Evolutionary conservation across 352 stramenopile species (phyloP).

Genomic region (Lagenidium sp.): DNA sequence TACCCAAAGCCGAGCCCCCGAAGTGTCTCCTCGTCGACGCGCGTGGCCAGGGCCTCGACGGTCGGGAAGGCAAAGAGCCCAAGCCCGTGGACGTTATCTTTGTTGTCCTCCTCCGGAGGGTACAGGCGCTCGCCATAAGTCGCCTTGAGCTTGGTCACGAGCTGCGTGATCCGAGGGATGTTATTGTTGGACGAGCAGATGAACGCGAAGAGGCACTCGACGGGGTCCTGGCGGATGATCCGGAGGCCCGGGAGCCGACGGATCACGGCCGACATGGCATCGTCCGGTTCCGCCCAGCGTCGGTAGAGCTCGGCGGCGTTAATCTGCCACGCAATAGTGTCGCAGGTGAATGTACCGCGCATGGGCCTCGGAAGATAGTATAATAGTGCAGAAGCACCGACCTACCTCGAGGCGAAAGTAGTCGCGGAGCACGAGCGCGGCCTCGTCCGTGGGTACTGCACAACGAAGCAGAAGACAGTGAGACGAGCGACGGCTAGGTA

Average conservation of each 20-base stretch:
- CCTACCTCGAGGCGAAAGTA: constrained; percentile 18
- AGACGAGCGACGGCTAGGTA: too few species aligned
- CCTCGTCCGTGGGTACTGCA: constrained; percentile 4
- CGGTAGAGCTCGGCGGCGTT: constrained; percentile 12
- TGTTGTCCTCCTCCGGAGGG: too few species aligned
- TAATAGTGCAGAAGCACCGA: too few species aligned
- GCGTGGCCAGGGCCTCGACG: constrained; percentile 31
- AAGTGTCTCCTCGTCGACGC: constrained; percentile 63
- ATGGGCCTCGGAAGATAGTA: not conserved
- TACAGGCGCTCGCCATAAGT: constrained; percentile 59
- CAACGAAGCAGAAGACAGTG: too few species aligned
- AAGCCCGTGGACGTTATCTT: constrained; percentile 10
- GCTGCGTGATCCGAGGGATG: constrained; percentile 89
- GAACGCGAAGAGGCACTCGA: constrained; percentile 93
- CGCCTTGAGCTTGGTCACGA: constrained; percentile 77
- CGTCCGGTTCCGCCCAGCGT: constrained; percentile 51
- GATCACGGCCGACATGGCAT: constrained; percentile 47
- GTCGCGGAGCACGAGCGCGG: constrained; percentile 2
- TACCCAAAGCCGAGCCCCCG: constrained; percentile 75
- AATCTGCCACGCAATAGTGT: constrained; percentile 13
- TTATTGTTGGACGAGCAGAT: constrained; percentile 97
- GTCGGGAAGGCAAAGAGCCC: constrained; percentile 82
- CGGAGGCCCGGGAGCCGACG: constrained; percentile 70
- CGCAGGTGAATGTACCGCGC: too few species aligned
- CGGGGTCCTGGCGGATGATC: constrained; percentile 86